Conservation (phyloP, 129 eudicot genomes). For the Arctium lappa region DNA sequence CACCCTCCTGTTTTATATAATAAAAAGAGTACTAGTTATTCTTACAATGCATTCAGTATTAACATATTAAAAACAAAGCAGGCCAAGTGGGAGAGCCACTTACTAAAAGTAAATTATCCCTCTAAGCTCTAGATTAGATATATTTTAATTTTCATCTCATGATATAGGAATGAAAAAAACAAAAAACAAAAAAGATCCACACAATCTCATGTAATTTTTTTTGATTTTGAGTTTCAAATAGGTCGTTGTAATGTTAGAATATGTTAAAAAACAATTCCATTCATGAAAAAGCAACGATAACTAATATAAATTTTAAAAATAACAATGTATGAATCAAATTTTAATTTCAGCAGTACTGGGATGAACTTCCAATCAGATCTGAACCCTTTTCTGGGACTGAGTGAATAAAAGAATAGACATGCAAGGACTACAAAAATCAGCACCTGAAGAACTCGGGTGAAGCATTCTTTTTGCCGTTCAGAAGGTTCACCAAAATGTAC, state of each 20-base stretch:
- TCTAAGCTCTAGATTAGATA: neutral
- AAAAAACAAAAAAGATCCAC: neutral
- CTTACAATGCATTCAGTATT: neutral
- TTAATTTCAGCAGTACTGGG: neutral
- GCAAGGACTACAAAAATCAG: neutral
- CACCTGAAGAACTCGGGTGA: slow-evolving; percentile 94
- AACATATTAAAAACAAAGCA: neutral
- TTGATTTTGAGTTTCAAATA: neutral
- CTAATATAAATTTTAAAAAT: neutral
- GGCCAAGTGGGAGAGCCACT: neutral
- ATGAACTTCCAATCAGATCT: neutral
- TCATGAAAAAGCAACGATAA: neutral
- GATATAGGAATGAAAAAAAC: neutral
- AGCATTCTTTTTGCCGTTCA: slow-evolving; percentile 84
- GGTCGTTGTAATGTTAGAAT: neutral
- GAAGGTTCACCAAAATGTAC: slow-evolving; percentile 95
- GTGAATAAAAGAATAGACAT: neutral
- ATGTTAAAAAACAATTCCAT: neutral
- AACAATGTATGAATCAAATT: neutral
- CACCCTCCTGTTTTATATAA: no score
- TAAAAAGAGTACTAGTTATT: no score
- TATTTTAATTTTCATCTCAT: neutral
- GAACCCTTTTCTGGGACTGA: neutral
- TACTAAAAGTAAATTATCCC: neutral
- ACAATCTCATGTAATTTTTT: neutral